Evolutionary conservation across 495 filamentous ascomycete genomes (phyloP).

Genomic region (Neurospora sp.): DNA sequence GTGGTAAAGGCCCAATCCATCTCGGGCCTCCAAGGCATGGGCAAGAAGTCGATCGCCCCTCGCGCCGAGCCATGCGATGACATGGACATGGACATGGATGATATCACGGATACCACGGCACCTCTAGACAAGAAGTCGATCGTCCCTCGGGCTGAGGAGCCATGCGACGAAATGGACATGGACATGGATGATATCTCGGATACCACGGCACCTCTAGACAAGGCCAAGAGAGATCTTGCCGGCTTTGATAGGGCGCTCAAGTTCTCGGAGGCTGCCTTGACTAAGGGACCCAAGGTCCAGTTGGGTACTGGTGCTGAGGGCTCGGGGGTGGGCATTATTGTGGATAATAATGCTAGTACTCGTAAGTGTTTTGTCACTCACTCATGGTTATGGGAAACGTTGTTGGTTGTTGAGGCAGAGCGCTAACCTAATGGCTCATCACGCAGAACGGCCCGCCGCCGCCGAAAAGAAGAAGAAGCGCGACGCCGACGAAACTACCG

Average conservation of each 20-base stretch:
- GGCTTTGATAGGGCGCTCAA: constrained; percentile 40
- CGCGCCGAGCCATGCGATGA: constrained; percentile 10
- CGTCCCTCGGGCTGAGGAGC: constrained; percentile 23
- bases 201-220: neutral
- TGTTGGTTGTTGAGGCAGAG: too few species aligned
- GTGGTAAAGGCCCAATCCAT: constrained; percentile 27
- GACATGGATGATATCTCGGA: neutral
- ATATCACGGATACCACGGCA: constrained; percentile 1
- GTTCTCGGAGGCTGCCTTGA: constrained; percentile 35
- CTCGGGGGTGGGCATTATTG: constrained; percentile 39
- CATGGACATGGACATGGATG: neutral
- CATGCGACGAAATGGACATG: neutral
- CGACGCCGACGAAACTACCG: constrained; percentile 14
- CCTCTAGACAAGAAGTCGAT: constrained; percentile 27
- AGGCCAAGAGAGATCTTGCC: constrained; percentile 31
- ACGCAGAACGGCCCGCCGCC: too few species aligned
- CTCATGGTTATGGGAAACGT: too few species aligned
- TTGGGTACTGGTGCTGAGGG: constrained; percentile 38
- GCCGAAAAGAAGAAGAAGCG: constrained; percentile 15
- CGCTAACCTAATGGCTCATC: too few species aligned
- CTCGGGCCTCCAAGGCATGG: constrained; percentile 36
- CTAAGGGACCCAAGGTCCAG: constrained; percentile 35
- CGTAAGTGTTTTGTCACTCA: constrained; percentile 3
- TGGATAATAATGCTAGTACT: constrained; percentile 28
- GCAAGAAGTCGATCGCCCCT: constrained; percentile 37